phyloP scores from a whole-genome alignment of 2,329 filamentous ascomycete genomes.

The Calonectria henricotiae region DNA sequence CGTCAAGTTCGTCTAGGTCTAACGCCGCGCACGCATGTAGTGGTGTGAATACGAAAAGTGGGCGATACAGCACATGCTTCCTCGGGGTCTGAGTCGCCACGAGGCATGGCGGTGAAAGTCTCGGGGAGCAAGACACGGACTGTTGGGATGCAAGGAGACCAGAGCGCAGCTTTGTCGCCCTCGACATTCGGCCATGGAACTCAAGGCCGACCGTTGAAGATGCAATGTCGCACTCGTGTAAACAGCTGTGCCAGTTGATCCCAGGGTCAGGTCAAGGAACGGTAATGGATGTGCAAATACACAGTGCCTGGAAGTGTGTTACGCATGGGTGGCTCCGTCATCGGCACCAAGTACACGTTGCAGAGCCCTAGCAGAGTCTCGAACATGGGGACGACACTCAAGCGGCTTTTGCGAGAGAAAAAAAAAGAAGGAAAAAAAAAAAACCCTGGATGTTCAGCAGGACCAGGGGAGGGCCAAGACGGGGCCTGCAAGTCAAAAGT shows the following conservation, averaged over 20 bases:
- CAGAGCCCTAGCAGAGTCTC: constrained; percentile 30
- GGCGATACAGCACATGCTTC: background rate
- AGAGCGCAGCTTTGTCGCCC: background rate
- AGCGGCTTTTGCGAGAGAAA: constrained; percentile 31
- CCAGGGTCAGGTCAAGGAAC: constrained; percentile 3
- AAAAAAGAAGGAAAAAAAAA: constrained; percentile 28
- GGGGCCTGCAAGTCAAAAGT: constrained; percentile 26
- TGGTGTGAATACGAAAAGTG: constrained; percentile 13
- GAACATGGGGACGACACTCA: background rate
- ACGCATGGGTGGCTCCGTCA: constrained; percentile 35
- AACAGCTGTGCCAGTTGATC: constrained; percentile 15
- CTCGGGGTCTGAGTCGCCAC: background rate
- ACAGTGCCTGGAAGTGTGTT: constrained; percentile 15
- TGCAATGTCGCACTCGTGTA: constrained; percentile 27
- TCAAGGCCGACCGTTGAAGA: constrained; percentile 24
- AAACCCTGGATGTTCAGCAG: constrained; percentile 38
- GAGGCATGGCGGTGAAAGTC: constrained; percentile 29
- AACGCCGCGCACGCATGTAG: constrained; percentile 6
- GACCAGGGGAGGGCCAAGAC: constrained; percentile 10
- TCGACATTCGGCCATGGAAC: background rate
- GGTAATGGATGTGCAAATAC: background rate
- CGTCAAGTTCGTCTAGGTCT: constrained; percentile 10
- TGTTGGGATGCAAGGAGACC: background rate
- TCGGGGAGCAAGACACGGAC: constrained; percentile 20
- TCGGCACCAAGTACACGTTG: constrained; percentile 41